Evolutionary conservation across 2,329 filamentous ascomycete species (phyloP).

Genomic region (Aspergillus pseudonomiae): DNA sequence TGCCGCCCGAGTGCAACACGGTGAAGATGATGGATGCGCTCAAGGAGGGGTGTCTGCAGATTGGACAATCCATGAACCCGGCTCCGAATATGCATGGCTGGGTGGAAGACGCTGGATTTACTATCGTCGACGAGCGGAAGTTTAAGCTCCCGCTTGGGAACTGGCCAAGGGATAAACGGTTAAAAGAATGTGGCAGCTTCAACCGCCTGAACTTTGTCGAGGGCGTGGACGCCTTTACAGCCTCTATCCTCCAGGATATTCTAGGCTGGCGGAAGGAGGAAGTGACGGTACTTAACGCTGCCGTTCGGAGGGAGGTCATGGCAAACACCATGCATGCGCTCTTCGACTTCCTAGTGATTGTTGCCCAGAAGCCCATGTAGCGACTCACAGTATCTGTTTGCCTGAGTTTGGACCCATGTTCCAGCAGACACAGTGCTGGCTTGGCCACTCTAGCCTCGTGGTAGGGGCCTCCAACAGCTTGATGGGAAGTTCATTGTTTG

Average conservation of each 20-base stretch:
- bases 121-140: conserved; percentile 6
- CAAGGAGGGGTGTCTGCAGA: conserved; percentile 14
- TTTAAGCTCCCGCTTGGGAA: conserved; percentile 17
- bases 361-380: conserved; percentile 15
- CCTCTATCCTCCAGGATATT: conserved; percentile 17
- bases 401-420: background rate
- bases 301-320: conserved; percentile 16
- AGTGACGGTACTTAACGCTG: conserved; percentile 16
- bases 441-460: background rate
- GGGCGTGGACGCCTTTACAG: conserved; percentile 22
- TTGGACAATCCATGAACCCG: conserved; percentile 21
- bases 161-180: conserved; percentile 19
- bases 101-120: conserved; percentile 19
- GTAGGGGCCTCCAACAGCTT: background rate
- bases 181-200: conserved; percentile 21
- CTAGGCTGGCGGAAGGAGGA: conserved; percentile 18
- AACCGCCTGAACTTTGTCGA: conserved; percentile 20
- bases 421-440: no score
- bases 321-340: conserved; percentile 18
- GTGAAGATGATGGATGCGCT: conserved; percentile 21
- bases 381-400: background rate
- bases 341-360: conserved; percentile 19
- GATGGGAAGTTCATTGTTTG: background rate
- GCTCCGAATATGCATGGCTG: conserved; percentile 19
- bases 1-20: conserved; percentile 13